Evolutionary conservation across 1,284 basidiomycete species (phyloP), one percentile per base, ranked within the genome.

Genomic region (Lignosus rhinocerotis): DNA sequence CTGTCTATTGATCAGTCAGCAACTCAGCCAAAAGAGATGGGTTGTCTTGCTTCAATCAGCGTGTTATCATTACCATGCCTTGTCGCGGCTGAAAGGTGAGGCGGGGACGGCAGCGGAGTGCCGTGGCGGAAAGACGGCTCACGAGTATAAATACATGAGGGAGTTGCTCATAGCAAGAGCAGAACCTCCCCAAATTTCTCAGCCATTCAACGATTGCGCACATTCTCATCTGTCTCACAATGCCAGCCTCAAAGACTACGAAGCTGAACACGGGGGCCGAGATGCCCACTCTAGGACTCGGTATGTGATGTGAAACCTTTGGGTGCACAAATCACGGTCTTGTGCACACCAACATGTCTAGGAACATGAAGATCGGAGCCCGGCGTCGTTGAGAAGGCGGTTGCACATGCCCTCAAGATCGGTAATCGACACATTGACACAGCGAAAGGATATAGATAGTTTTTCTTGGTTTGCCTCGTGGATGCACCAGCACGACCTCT

Each of bases 371-470:
- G 89, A 70, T 87, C 88, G 30, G 68, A 79, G 59, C 85, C 90
- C 10, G 84, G 84, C 16, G 75, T 72, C 21, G 86, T 87, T 51
- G 84, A 84, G 67, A 76, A 78, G 53, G 90, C 90, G 30, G 92
- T 94, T 57, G 82, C 87, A 67, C 78, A 80, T 65, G 92, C 92
- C 0, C 75, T 94, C 64, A 86, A 81, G 70, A 76, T 78, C 45
- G 92, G 92, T 7, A 94, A 94, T 78, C 81, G 75, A 61, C 86
- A 86, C 70, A 83, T 94, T 67, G 92, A 93, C 69, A 88, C 88
- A 55, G 84, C 80, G 59, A 76, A 73, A 7, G 75, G 67, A 11
- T 78, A 78, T 59, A 68, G 73, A 75, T 48, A 32, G 71, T 67
- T 4, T 39, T n/a, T 12, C 32, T 46, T 14, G 41, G 14, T 19